phyloP scores from a whole-genome alignment of 257 asterid species.

The Ilex aquifolium region DNA sequence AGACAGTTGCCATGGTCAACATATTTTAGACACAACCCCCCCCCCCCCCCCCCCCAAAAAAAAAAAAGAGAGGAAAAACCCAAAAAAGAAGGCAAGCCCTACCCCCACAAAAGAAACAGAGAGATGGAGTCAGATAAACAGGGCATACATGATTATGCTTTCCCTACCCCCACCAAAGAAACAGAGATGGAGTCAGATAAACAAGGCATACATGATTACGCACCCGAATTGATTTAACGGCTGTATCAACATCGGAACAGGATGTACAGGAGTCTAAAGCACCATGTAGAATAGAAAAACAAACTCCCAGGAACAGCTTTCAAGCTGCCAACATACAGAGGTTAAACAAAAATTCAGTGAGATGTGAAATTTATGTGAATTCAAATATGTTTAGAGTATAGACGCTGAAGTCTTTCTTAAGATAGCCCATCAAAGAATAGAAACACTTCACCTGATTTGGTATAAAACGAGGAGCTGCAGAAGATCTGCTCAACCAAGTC shows the following conservation, averaged over 20 bases:
- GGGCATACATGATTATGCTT: too few relatives aligned
- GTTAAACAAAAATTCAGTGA: slow-evolving; percentile 26
- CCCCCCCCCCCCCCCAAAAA: too few relatives aligned
- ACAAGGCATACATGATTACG: slow-evolving; percentile 5
- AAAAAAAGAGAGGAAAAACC: too few relatives aligned
- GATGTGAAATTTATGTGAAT: slow-evolving; percentile 3
- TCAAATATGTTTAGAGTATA: slow-evolving; percentile 13
- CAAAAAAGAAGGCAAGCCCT: too few relatives aligned
- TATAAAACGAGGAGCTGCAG: slow-evolving; percentile 54
- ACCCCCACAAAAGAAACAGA: too few relatives aligned
- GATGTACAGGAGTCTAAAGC: slow-evolving; percentile 15
- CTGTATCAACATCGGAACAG: slow-evolving; percentile 9
- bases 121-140: too few relatives aligned
- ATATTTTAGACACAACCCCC: too few relatives aligned
- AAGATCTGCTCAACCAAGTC: slow-evolving; percentile 80
- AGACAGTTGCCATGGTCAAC: too few relatives aligned
- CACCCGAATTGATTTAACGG: slow-evolving; percentile 15
- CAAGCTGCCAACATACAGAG: slow-evolving; percentile 37
- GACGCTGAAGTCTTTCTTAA: slow-evolving; percentile 10
- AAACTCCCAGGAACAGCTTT: slow-evolving; percentile 28
- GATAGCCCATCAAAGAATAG: slow-evolving; percentile 18
- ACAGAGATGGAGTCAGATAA: too few relatives aligned
- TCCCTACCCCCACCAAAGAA: too few relatives aligned
- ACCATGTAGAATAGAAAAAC: slow-evolving; percentile 9
- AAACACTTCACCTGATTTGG: slow-evolving; percentile 57